Evolutionary conservation across 140 eudicot genomes (phyloP).

Genomic region (Erigeron philadelphicus): DNA sequence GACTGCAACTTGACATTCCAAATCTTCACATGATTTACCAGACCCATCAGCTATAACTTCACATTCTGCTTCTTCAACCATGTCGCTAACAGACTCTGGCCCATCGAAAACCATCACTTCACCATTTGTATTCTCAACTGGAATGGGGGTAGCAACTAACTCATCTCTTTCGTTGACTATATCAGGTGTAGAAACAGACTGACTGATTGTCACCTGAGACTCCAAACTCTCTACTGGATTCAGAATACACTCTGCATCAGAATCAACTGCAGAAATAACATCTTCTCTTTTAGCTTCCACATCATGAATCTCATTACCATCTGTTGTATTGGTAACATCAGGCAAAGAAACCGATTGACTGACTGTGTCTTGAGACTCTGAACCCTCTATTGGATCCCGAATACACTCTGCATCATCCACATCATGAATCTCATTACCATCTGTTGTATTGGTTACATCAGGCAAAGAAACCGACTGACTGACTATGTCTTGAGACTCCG

Average conservation of each 20-base stretch:
- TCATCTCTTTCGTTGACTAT: constrained; percentile 19
- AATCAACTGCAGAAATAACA: background rate
- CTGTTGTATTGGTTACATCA: background rate
- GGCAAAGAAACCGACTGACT: constrained; percentile 2
- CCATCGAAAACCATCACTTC: constrained; percentile 22
- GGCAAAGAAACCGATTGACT: constrained; percentile 1
- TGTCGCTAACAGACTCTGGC: constrained; percentile 18
- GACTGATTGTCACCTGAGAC: constrained; percentile 22
- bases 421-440: background rate
- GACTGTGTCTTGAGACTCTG: constrained; percentile 14
- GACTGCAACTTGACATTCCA: constrained; percentile 21
- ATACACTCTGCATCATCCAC: constrained; percentile 14
- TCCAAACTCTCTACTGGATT: background rate
- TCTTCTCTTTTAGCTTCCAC: background rate
- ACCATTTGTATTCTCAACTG: constrained; percentile 20
- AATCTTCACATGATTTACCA: constrained; percentile 23
- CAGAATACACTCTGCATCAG: background rate
- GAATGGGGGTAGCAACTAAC: background rate
- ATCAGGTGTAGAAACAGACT: constrained; percentile 20
- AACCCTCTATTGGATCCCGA: constrained; percentile 21
- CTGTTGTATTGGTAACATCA: background rate
- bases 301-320: background rate
- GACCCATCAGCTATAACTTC: constrained; percentile 17
- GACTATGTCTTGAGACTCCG: constrained; percentile 13
- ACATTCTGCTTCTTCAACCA: constrained; percentile 15